These are phyloP conservation scores for Passalora sequoiae DNA, from an alignment of 2,329 filamentous ascomycete genomes.

Conservation along the genomic window DNA sequence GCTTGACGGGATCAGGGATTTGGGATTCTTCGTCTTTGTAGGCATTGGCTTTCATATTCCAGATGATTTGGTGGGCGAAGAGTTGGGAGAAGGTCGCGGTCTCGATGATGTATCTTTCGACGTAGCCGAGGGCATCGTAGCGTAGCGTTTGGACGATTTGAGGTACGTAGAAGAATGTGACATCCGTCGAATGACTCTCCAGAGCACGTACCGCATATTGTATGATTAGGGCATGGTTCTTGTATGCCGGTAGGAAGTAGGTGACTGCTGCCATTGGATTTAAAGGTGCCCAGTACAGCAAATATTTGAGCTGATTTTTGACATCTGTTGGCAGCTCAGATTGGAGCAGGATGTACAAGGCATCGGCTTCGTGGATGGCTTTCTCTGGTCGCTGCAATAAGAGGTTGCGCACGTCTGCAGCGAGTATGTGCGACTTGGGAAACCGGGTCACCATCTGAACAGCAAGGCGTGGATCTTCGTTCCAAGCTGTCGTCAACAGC, in stretches of 20 bases:
- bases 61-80: constrained; percentile 98
- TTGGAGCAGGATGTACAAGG: constrained; percentile 75
- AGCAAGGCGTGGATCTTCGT: constrained; percentile 77
- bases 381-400: constrained; percentile 79
- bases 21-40: constrained; percentile 94
- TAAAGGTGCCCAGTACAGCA: constrained; percentile 87
- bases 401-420: constrained; percentile 70
- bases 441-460: constrained; percentile 79
- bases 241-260: constrained; percentile 85
- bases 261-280: constrained; percentile 91
- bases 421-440: constrained; percentile 61
- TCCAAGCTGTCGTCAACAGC: constrained; percentile 78
- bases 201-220: constrained; percentile 96
- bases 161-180: constrained; percentile 98
- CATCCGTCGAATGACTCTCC: constrained; percentile 90
- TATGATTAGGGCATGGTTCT: constrained; percentile 84
- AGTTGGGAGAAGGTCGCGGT: constrained; percentile 96
- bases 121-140: constrained; percentile 89
- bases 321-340: constrained; percentile 72
- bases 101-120: constrained; percentile 93
- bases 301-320: constrained; percentile 80
- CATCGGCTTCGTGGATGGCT: constrained; percentile 74
- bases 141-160: constrained; percentile 94
- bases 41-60: constrained; percentile 99
- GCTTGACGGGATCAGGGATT: constrained; percentile 88